Evolutionary conservation across 2,329 filamentous ascomycete species (phyloP).

Genomic region (Teratosphaeria viscida): DNA sequence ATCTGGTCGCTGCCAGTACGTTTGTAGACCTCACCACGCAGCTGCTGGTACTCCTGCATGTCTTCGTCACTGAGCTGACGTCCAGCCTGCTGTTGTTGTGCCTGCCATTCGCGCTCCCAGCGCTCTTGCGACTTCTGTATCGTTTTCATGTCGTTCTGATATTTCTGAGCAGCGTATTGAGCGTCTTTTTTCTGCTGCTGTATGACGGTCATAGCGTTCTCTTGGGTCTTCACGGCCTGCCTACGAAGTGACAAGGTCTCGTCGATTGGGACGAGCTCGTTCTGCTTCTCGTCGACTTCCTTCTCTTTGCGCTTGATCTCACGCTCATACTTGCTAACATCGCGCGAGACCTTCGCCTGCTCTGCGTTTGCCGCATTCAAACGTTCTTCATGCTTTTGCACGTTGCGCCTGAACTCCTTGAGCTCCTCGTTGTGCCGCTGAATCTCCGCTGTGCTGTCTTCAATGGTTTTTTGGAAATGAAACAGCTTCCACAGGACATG

Average conservation of each 20-base stretch:
- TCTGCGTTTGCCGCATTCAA: conserved; percentile 75
- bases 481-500: conserved; percentile 96
- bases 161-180: conserved; percentile 55
- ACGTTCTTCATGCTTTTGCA: conserved; percentile 70
- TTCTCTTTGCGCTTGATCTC: conserved; percentile 78
- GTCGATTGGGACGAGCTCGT: conserved; percentile 75
- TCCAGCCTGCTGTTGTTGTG: conserved; percentile 75
- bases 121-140: conserved; percentile 85
- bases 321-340: conserved; percentile 72
- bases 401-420: conserved; percentile 80
- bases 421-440: conserved; percentile 89
- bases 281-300: conserved; percentile 76
- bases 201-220: conserved; percentile 58
- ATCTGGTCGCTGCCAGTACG: conserved; percentile 71
- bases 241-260: conserved; percentile 79
- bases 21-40: conserved; percentile 76
- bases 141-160: conserved; percentile 67
- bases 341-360: conserved; percentile 65
- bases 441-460: conserved; percentile 82
- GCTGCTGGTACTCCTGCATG: conserved; percentile 75
- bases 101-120: conserved; percentile 80
- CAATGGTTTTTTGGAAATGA: conserved; percentile 87
- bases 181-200: conserved; percentile 68
- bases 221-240: conserved; percentile 57
- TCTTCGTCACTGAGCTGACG: conserved; percentile 77